A percentile compares a stretch with the other conserved stretches of the same genome.
Evolutionary conservation across 2,329 filamentous ascomycete species (phyloP).

Genomic region (Ophiocordyceps polyrhachis-furcata): DNA sequence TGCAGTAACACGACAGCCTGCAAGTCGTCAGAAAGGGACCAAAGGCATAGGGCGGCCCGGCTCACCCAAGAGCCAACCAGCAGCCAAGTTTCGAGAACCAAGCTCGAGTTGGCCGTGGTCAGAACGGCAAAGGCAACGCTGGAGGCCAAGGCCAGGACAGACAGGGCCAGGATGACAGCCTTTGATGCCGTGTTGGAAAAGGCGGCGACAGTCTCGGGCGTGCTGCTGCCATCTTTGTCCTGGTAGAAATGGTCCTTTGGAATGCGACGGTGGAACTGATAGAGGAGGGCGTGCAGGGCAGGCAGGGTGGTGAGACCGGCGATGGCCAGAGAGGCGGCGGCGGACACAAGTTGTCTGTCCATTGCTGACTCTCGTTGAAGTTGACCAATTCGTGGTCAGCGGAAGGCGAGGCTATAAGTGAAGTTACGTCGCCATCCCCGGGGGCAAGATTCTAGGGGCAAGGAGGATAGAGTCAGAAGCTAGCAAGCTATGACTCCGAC

Average conservation of each 20-base stretch:
- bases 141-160: constrained; percentile 30
- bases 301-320: background rate
- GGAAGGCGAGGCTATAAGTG: too few species aligned
- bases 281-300: constrained; percentile 9
- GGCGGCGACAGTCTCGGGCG: constrained; percentile 38
- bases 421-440: too few species aligned
- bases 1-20: constrained; percentile 35
- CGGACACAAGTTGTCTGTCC: background rate
- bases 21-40: background rate
- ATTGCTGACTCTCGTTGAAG: background rate
- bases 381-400: background rate
- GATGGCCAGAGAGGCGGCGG: background rate
- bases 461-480: too few species aligned
- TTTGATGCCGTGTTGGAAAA: constrained; percentile 46
- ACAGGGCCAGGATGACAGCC: constrained; percentile 31
- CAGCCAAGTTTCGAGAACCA: constrained; percentile 40
- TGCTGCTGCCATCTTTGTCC: constrained; percentile 52
- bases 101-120: constrained; percentile 18
- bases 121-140: constrained; percentile 39
- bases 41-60: constrained; percentile 2
- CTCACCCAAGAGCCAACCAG: constrained; percentile 44
- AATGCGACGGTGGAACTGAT: constrained; percentile 15
- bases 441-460: too few species aligned
- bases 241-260: constrained; percentile 35
- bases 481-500: too few species aligned